These are phyloP conservation scores for Parastagonospora nodorum DNA, from an alignment of 2,329 filamentous ascomycete species.

Conservation along the genomic window DNA sequence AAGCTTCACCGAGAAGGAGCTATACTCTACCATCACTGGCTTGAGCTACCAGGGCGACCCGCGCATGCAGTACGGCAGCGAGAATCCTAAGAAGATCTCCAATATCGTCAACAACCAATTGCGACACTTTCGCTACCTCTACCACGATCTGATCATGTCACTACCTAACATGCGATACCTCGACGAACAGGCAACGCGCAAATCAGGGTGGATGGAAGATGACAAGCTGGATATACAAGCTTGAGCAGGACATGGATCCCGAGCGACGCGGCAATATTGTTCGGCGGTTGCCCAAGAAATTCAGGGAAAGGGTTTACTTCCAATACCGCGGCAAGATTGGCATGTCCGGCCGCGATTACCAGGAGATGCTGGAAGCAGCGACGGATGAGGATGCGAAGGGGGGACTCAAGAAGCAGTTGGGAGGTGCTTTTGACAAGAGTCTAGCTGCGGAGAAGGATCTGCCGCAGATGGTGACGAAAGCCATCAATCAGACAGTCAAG, in stretches of 20 bases:
- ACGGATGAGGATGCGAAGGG: constrained; percentile 68
- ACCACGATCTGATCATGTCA: constrained; percentile 85
- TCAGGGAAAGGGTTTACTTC: constrained; percentile 90
- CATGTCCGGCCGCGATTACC: constrained; percentile 83
- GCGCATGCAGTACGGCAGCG: constrained; percentile 89
- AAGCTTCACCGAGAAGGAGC: constrained; percentile 80
- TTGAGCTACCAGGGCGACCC: constrained; percentile 95
- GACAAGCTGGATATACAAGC: constrained; percentile 61
- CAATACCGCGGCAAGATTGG: constrained; percentile 89
- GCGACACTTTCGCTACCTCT: constrained; percentile 87
- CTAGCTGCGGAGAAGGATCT: constrained; percentile 78
- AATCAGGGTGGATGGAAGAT: constrained; percentile 67
- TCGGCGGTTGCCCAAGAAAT: constrained; percentile 81
- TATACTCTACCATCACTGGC: constrained; percentile 89
- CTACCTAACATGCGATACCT: constrained; percentile 85
- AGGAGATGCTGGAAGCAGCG: constrained; percentile 79
- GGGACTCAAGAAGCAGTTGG: constrained; percentile 73
- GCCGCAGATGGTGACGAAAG: constrained; percentile 70
- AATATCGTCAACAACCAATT: constrained; percentile 96
- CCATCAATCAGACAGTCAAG: constrained; percentile 84
- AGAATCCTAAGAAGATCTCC: constrained; percentile 88
- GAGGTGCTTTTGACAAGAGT: constrained; percentile 82
- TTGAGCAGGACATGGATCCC: constrained; percentile 92
- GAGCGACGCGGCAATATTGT: constrained; percentile 95
- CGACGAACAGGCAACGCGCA: constrained; percentile 62